A percentile compares a stretch with the other conserved stretches of the same genome.
Conservation (phyloP, 805 yeast species). For the Candida endomychidarum region DNA sequence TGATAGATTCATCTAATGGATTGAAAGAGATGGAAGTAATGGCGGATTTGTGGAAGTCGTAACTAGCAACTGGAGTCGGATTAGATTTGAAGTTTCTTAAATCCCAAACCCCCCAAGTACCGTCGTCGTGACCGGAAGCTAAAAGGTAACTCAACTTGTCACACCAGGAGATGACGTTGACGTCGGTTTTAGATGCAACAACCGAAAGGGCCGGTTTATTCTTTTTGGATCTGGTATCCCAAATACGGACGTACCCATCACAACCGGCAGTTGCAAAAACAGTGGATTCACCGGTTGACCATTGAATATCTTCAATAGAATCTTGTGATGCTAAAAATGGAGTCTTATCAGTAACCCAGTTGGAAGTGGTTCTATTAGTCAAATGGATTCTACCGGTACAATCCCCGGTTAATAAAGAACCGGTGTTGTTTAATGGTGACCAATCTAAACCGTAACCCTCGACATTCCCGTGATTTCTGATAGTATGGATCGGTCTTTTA, state of each 20-base stretch:
- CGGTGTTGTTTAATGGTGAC: constrained; percentile 83
- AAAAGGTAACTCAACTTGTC: constrained; percentile 79
- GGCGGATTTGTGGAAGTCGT: constrained; percentile 92
- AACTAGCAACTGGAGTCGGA: constrained; percentile 87
- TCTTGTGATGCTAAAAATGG: constrained; percentile 70
- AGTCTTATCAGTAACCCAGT: constrained; percentile 83
- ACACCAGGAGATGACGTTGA: constrained; percentile 96
- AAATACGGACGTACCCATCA: constrained; percentile 88
- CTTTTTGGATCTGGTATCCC: constrained; percentile 95
- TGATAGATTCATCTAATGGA: constrained; percentile 91
- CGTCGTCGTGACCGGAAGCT: constrained; percentile 97
- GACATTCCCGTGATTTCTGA: constrained; percentile 85
- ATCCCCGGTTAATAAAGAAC: constrained; percentile 87
- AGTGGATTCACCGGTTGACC: constrained; percentile 89
- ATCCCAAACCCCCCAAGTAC: constrained; percentile 98
- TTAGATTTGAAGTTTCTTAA: constrained; percentile 67
- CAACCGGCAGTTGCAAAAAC: constrained; percentile 95
- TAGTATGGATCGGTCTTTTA: constrained; percentile 79
- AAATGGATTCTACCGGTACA: constrained; percentile 77
- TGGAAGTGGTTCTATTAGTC: constrained; percentile 72
- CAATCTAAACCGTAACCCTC: constrained; percentile 98
- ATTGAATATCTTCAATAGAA: constrained; percentile 94
- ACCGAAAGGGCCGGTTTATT: constrained; percentile 89
- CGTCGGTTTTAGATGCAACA: constrained; percentile 75
- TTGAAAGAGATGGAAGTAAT: constrained; percentile 92